These are phyloP conservation scores for Alloteropsis semialata DNA, from an alignment of 176 grass and related monocot genomes.

Conservation along the genomic window DNA sequence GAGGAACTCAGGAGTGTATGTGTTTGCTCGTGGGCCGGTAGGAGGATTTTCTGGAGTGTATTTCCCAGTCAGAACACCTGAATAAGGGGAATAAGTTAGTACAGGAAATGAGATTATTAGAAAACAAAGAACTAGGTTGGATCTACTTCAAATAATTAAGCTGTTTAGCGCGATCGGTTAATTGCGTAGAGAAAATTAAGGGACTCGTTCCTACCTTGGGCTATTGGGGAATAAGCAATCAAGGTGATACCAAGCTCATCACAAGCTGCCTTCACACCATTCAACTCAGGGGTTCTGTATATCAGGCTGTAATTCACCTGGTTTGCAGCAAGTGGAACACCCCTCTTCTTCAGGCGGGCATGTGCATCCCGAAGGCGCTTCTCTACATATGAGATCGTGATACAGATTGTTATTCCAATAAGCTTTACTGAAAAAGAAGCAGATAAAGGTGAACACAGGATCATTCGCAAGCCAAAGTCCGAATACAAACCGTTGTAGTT, in stretches of 20 bases:
- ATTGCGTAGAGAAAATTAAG: neutral
- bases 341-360: constrained; percentile 64
- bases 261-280: constrained; percentile 66
- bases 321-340: constrained; percentile 69
- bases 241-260: constrained; percentile 77
- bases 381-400: constrained; percentile 25
- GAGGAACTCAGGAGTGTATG: constrained; percentile 69
- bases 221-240: constrained; percentile 78
- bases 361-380: constrained; percentile 67
- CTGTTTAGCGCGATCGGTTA: neutral
- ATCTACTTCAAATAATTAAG: neutral
- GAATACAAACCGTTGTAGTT: constrained; percentile 73
- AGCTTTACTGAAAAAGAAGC: neutral
- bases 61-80: constrained; percentile 72
- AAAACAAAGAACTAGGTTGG: neutral
- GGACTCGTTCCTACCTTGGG: constrained; percentile 45
- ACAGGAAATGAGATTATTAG: neutral
- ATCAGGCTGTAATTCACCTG: constrained; percentile 82
- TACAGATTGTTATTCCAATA: neutral
- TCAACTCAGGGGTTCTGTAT: constrained; percentile 63
- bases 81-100: neutral
- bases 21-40: constrained; percentile 54
- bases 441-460: neutral
- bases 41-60: constrained; percentile 72
- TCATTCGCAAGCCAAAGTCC: neutral